These are phyloP conservation scores for Geranium brycei DNA, from an alignment of 345 rosid species.

Conservation along the genomic window DNA sequence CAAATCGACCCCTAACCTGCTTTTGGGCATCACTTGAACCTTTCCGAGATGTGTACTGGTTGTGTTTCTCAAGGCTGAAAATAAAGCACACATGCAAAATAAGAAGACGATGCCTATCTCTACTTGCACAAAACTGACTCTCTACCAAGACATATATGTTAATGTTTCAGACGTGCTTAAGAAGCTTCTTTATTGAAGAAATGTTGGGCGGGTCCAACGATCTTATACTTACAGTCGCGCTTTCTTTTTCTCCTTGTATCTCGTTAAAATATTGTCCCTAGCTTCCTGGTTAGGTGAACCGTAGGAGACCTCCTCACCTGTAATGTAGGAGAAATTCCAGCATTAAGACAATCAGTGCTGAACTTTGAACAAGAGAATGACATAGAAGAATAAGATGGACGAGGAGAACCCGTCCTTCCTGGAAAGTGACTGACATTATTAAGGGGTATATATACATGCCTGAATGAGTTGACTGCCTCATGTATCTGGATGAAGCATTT, in stretches of 20 bases:
- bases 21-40: background rate
- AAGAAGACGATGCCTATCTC: background rate
- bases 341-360: constrained; percentile 20
- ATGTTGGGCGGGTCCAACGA: constrained; percentile 2
- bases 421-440: background rate
- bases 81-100: too few relatives aligned
- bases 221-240: constrained; percentile 35
- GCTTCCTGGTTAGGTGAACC: constrained; percentile 23
- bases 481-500: constrained; percentile 11
- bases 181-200: too few relatives aligned
- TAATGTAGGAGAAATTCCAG: constrained; percentile 19
- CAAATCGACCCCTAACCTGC: background rate
- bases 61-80: background rate
- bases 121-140: background rate
- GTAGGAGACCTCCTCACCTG: constrained; percentile 20
- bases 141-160: too few relatives aligned
- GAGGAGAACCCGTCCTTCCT: constrained; percentile 13
- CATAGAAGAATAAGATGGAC: constrained; percentile 27
- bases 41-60: background rate
- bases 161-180: too few relatives aligned
- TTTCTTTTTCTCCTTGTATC: constrained; percentile 56
- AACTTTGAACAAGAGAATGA: constrained; percentile 30
- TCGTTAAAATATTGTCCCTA: constrained; percentile 36
- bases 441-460: constrained; percentile 9
- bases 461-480: constrained; percentile 7